Base-by-base conservation (phyloP, 805 yeast genomes). In the Cephaloascus albidus region DNA sequence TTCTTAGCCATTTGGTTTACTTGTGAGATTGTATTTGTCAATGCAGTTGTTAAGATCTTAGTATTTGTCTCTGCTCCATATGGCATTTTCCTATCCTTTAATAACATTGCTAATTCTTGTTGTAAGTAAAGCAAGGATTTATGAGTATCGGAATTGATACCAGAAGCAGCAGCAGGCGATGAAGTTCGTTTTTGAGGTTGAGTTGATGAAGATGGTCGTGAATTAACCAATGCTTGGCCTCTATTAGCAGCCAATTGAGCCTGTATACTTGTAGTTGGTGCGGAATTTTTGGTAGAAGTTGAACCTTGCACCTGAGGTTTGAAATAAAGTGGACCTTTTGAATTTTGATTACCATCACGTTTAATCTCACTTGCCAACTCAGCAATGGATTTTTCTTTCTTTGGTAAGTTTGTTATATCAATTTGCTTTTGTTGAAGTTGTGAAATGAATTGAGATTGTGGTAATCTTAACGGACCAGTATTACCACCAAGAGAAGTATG, bases 1-100 rank as follows among this genome's bases (percentile, higher is more conserved):
- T 79, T 80, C 50, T 88, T 85, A 0, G 95, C 95, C 5, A 89
- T 89, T 48, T 81, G 89, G 42, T 84, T 82, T 8, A 85, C 90
- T 55, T 85, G 93, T 10, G 94, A 90, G 45, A 89, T 87, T 0
- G 96, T 90, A 66, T 89, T 84, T 3, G 96, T 96, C 48, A 89
- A 68, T 1, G 96, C 96, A 50, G 85, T 88, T 6, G 96, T 89
- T 49, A 89, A 67, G 40, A 88, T 78, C 43, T 79, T 85, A 0
- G 96, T 85, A 38, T 90, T 86, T 4, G 87, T 78, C 19, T 83
- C 88, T 32, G 86, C 85, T 42, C 83, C 86, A 43, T 81, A 76
- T 43, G 86, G 76, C 34, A 67, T 50, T 48, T 76, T 82, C 44
- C 88, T 66, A 40, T 83, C 85, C 51, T 85, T 85, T 26, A 94